phyloP scores from a whole-genome alignment of 192 early-diverging fungal species.

The Coemansia sp. region DNA sequence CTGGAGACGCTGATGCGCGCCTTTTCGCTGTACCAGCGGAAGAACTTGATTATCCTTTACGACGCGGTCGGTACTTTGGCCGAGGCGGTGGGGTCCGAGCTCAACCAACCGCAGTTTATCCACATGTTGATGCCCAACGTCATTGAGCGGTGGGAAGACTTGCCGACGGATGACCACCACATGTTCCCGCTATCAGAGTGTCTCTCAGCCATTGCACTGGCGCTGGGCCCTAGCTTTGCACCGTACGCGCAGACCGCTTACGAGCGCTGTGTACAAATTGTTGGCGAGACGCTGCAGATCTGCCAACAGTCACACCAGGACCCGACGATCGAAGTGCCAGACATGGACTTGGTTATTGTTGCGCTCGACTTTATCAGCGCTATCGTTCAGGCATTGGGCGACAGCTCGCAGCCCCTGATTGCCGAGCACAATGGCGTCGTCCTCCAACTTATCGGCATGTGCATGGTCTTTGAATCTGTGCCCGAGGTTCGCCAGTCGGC shows the following conservation, averaged over 20 bases:
- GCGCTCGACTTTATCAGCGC: constrained; percentile 93
- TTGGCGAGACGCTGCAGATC: constrained; percentile 77
- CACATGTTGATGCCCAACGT: constrained; percentile 87
- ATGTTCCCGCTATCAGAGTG: constrained; percentile 96
- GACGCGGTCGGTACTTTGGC: constrained; percentile 98
- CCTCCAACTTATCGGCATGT: constrained; percentile 77
- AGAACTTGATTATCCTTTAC: constrained; percentile 95
- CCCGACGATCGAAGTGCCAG: constrained; percentile 62
- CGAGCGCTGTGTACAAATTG: constrained; percentile 85
- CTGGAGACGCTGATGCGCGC: constrained; percentile 78
- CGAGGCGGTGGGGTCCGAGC: constrained; percentile 80
- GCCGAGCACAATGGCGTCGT: constrained; percentile 69
- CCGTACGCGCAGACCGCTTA: constrained; percentile 86
- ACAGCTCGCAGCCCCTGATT: constrained; percentile 74
- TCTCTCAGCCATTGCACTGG: constrained; percentile 81
- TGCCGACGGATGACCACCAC: constrained; percentile 84
- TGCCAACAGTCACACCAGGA: constrained; percentile 60
- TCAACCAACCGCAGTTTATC: constrained; percentile 81
- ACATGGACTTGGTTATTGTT: constrained; percentile 97
- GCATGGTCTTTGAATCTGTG: constrained; percentile 68
- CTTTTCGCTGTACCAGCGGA: constrained; percentile 91
- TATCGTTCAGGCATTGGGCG: constrained; percentile 88
- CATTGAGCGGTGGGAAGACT: constrained; percentile 79
- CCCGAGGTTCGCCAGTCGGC: constrained; percentile 92
- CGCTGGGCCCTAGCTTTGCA: constrained; percentile 83